phyloP scores from a whole-genome alignment of 495 filamentous ascomycete genomes.

The Durotheca rogersii region DNA sequence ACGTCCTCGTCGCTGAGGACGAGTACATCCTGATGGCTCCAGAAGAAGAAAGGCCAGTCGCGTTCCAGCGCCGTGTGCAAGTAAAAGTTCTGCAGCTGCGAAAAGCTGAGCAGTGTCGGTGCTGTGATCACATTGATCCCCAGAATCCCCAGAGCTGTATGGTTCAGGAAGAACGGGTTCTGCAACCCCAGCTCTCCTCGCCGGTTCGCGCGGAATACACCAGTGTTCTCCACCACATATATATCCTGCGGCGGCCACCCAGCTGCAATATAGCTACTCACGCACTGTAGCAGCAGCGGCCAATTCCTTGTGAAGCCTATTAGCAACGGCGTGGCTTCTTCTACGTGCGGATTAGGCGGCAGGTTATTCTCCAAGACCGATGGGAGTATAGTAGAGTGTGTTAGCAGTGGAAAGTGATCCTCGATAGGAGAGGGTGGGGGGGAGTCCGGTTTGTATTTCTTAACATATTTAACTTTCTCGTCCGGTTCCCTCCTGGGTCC shows the following conservation, averaged over 20 bases:
- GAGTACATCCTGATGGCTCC: conserved; percentile 60
- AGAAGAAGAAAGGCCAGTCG: conserved; percentile 59
- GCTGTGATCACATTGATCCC: conserved; percentile 58
- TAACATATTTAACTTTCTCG: conserved; percentile 14
- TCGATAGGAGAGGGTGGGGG: conserved; percentile 20
- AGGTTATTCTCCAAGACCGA: conserved; percentile 39
- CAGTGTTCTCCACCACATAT: conserved; percentile 63
- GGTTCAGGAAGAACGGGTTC: conserved; percentile 64
- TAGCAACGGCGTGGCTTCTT: conserved; percentile 52
- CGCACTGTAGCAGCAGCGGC: conserved; percentile 57
- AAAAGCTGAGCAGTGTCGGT: conserved; percentile 60
- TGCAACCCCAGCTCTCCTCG: conserved; percentile 51
- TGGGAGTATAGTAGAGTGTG: conserved; percentile 17
- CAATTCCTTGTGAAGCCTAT: conserved; percentile 63
- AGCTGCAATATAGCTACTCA: conserved; percentile 59
- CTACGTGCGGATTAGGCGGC: conserved; percentile 40
- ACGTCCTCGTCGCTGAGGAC: conserved; percentile 50
- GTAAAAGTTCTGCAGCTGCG: conserved; percentile 64
- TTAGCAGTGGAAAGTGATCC: conserved; percentile 36
- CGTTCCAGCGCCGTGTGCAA: conserved; percentile 47
- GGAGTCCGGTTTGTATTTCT: conserved; percentile 34
- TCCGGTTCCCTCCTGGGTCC: conserved; percentile 10
- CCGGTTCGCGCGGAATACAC: conserved; percentile 56
- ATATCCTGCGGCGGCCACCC: conserved; percentile 63
- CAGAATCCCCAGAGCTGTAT: conserved; percentile 51